A percentile compares a stretch with the other conserved stretches of the same genome.
These are phyloP conservation scores for Ogataea siamensis DNA, from an alignment of 805 yeast genomes.

Conservation along the genomic window DNA sequence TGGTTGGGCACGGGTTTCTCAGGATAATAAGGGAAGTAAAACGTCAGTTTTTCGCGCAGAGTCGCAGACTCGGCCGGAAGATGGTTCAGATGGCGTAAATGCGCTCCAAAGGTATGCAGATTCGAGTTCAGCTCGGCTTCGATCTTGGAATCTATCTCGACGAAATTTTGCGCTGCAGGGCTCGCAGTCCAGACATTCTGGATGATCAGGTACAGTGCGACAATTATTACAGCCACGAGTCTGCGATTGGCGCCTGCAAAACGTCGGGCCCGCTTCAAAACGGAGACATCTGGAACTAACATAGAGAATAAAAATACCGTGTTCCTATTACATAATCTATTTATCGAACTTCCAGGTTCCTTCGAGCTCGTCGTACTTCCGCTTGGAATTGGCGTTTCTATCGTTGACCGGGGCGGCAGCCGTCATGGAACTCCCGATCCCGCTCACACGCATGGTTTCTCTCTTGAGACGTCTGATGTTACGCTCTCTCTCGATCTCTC, in stretches of 20 bases:
- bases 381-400: conserved; percentile 23
- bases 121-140: conserved; percentile 17
- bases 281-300: conserved; percentile 2
- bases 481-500: conserved; percentile 94
- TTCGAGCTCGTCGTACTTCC: conserved; percentile 36
- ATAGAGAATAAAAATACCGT: conserved; percentile 1
- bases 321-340: conserved; percentile 8
- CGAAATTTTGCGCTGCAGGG: background rate
- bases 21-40: conserved; percentile 73
- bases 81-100: conserved; percentile 15
- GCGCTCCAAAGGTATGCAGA: conserved; percentile 16
- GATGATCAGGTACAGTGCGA: conserved; percentile 9
- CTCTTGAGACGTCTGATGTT: conserved; percentile 88
- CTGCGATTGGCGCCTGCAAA: conserved; percentile 7
- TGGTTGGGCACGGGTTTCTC: conserved; percentile 64
- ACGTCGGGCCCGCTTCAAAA: conserved; percentile 3
- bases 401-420: conserved; percentile 7
- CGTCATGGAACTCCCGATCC: conserved; percentile 34
- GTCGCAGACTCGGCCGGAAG: conserved; percentile 21
- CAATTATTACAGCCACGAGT: conserved; percentile 9
- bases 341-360: conserved; percentile 32
- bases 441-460: conserved; percentile 76
- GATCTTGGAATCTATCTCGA: conserved; percentile 1
- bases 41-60: conserved; percentile 59
- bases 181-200: conserved; percentile 6